phyloP scores from a whole-genome alignment of 495 filamentous ascomycete genomes.

The Tuber umbilicatum region DNA sequence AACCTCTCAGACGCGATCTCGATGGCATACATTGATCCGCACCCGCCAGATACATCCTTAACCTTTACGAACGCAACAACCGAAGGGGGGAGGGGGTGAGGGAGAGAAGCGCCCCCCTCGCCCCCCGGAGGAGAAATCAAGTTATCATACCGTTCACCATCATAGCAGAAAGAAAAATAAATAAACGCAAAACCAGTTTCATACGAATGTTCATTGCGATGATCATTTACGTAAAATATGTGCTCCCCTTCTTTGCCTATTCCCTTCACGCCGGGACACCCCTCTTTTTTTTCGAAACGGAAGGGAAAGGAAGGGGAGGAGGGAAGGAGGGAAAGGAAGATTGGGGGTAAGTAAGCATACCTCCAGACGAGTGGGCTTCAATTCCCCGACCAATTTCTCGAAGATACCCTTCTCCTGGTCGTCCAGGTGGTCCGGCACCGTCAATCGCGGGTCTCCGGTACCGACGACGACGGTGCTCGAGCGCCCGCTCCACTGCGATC shows the following conservation, averaged over 20 bases:
- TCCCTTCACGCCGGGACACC: background rate
- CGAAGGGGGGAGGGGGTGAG: background rate
- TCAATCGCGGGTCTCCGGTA: slow-evolving; percentile 2
- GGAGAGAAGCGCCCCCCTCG: background rate
- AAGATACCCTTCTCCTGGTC: slow-evolving; percentile 49
- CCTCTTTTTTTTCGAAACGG: background rate
- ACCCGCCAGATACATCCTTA: slow-evolving; percentile 72
- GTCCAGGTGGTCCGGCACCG: slow-evolving; percentile 49
- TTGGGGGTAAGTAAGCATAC: slow-evolving; percentile 37
- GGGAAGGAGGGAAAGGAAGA: slow-evolving; percentile 13
- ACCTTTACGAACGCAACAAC: slow-evolving; percentile 46
- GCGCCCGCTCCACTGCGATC: background rate
- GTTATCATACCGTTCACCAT: background rate
- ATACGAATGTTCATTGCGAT: background rate
- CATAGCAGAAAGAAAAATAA: background rate
- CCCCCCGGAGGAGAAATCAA: background rate
- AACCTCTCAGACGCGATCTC: slow-evolving; percentile 62
- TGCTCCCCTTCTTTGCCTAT: background rate
- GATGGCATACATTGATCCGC: slow-evolving; percentile 71
- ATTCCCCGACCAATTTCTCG: slow-evolving; percentile 45
- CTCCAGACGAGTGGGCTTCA: slow-evolving; percentile 47
- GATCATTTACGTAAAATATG: slow-evolving; percentile 32
- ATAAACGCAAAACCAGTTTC: background rate
- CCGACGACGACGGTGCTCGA: background rate
- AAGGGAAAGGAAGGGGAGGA: background rate